These are phyloP conservation scores for Candida khao-thaluensis DNA, from an alignment of 805 yeast genomes.

Conservation along the genomic window DNA sequence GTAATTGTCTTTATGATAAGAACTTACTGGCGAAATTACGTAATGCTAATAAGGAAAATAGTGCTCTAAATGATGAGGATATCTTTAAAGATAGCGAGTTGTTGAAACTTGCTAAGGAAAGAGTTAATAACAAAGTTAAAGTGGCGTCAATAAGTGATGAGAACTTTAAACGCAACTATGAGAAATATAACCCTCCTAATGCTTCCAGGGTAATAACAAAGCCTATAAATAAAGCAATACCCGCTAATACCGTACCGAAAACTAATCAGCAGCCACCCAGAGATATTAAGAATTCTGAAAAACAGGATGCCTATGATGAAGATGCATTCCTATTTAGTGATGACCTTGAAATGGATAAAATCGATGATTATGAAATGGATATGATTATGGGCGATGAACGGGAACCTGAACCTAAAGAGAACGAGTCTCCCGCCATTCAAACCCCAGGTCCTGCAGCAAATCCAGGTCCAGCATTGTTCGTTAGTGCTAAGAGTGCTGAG, in stretches of 20 bases:
- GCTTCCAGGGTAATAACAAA: not conserved
- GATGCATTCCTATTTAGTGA: conserved; percentile 40
- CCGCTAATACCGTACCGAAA: not conserved
- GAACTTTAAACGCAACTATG: conserved; percentile 1
- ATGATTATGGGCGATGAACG: conserved; percentile 17
- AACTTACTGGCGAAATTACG: conserved; percentile 53
- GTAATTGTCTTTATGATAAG: conserved; percentile 82
- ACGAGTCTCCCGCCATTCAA: conserved; percentile 7
- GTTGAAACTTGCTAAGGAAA: conserved; percentile 10
- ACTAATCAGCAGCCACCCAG: not conserved
- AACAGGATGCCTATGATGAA: conserved; percentile 36
- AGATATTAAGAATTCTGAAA: not conserved
- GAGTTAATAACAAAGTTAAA: conserved; percentile 3
- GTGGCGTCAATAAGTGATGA: conserved; percentile 6
- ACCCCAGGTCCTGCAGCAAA: not conserved
- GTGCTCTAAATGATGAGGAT: conserved; percentile 30
- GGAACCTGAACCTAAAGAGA: conserved; percentile 13
- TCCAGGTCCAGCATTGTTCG: conserved; percentile 39
- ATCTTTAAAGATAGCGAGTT: conserved; percentile 32
- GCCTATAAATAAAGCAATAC: not conserved
- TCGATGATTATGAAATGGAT: conserved; percentile 26
- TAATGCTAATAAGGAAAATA: conserved; percentile 24
- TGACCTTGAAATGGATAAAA: conserved; percentile 25
- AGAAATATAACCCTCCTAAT: not conserved
- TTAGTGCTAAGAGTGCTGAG: conserved; percentile 65